Base-by-base conservation (phyloP, 257 asterid species). In the Linderniella brevidens region DNA sequence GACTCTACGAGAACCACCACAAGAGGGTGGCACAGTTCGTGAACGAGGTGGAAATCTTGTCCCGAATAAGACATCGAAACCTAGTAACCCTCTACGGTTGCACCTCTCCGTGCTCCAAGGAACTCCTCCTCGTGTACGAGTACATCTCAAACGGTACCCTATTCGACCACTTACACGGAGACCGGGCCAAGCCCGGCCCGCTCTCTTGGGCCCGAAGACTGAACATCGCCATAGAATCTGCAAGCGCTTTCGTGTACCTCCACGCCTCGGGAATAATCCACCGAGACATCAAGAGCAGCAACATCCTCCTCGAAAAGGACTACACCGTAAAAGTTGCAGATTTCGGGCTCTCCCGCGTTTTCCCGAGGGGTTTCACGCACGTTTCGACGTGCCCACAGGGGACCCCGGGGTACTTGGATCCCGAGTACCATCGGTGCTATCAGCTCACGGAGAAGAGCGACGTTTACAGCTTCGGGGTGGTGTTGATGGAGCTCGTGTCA, bases 401-500 rank as follows among this genome's bases (percentile, higher is more conserved):
- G 14, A 76, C 78, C 0, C 78, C 81, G 0, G 78, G 85, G 18
- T 76, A 76, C 19, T 78, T 76, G 0, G 81, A 76, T 38, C 86
- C 81, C 0, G 69, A 61, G 37, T 76, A 76, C 25, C 66, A 73
- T 13, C 67, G 57, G 1, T 64, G 71, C 63, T 76, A 64, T 54
- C 86, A 67, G 45, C 52, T 76, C 0, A 73, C 71, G 0, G 63
- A 48, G 19, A 76, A 65, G 60, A 76, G 81, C 56, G 76, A 76
- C 1, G 76, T 76, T 6, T 76, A 76, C 41, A 76, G 86, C 56
- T 76, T 76, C 14, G 81, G 81, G 0, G 86, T 76, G 3, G 86
- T 76, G 11, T 67, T 76, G 1, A 46, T 73, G n/a, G 86, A 73
- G 68, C 78, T 76, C 13, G 39, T 76, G 9, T 76, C 86, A 0